A percentile compares a stretch with the other conserved stretches of the same genome.
Evolutionary conservation across 2,329 filamentous ascomycete genomes (phyloP).

Genomic region (Phialemoniopsis sp.): DNA sequence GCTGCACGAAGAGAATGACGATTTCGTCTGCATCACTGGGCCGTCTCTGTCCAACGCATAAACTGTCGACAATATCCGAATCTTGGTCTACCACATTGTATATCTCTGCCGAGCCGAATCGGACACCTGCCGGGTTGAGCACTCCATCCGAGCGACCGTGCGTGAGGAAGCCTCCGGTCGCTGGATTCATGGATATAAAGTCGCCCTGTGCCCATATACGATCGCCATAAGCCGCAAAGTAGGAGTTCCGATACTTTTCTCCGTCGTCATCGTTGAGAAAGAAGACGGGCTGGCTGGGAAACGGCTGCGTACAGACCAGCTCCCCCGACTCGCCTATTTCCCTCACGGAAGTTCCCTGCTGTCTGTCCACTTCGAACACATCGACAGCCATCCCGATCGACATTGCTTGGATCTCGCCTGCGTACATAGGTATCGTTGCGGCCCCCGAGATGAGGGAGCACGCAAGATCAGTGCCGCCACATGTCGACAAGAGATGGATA

Average conservation of each 20-base stretch:
- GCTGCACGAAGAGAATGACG: constrained; percentile 16
- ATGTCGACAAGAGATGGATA: constrained; percentile 33
- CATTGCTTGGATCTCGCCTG: constrained; percentile 38
- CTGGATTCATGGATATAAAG: constrained; percentile 34
- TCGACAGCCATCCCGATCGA: constrained; percentile 41
- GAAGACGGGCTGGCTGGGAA: constrained; percentile 38
- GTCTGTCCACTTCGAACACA: constrained; percentile 31
- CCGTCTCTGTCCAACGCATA: constrained; percentile 14
- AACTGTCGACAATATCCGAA: constrained; percentile 18
- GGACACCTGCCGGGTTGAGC: constrained; percentile 40
- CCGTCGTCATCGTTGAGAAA: constrained; percentile 36
- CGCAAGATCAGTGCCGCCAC: constrained; percentile 40
- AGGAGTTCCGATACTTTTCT: constrained; percentile 33
- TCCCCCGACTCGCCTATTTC: constrained; percentile 33
- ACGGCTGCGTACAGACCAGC: constrained; percentile 37
- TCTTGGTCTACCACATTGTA: constrained; percentile 38
- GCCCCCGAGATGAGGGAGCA: too few relatives aligned
- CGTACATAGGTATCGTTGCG: constrained; percentile 23
- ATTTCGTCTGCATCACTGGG: constrained; percentile 12
- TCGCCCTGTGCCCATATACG: constrained; percentile 41
- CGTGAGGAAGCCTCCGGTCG: constrained; percentile 33
- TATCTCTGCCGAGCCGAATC: constrained; percentile 40
- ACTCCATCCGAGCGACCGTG: constrained; percentile 40
- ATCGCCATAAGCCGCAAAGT: constrained; percentile 36
- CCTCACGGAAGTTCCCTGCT: constrained; percentile 21